Evolutionary conservation across 805 yeast species (phyloP), one percentile per base, ranked within the genome.

Genomic region (Kluyveromyces wickerhamii): DNA sequence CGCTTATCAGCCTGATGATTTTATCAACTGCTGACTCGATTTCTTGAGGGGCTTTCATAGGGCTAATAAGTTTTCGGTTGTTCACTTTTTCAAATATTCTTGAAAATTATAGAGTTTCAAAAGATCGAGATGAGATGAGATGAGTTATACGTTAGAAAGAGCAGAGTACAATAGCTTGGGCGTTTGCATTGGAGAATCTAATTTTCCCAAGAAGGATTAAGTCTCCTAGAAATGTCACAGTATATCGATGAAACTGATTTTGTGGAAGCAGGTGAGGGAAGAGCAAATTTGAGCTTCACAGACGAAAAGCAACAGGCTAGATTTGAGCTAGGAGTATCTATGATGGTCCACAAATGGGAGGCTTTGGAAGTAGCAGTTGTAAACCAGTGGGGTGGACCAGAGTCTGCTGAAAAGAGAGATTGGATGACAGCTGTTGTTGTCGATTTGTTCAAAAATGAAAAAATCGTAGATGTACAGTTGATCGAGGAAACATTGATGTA

Each of bases 341-440:
- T 88, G 94, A 77, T 83, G 22, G 61, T 92, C n/a, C 76, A 88
- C 57, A 69, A 72, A 39, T 92, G 98, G 98, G 92, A 87, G 40
- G 87, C 82, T 16, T 64, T 92, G 34, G 69, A 73, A 30, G 80
- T 83, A 1, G 98, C 98, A 0, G 97, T 92, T 7, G 94, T 76
- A 5, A 86, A 84, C 55, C 66, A 69, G 20, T 92, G 98, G 97
- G 99, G 98, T 40, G 99, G 98, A 1, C 77, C 95, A 10, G 82
- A 84, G 22, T 79, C 94, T 10, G 74, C 71, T 1, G 96, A 84
- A 24, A 92, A 92, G 58, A 71, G 99, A 52, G 98, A 92, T 56
- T 92, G 98, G 98, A 71, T 89, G 43, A 74, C 84, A 4, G 94
- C 85, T 4, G 63, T 84, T 10, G 74, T 89, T 2, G 72, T 87